phyloP scores from a whole-genome alignment of 2,329 filamentous ascomycete species.

The Alternaria viburni region DNA sequence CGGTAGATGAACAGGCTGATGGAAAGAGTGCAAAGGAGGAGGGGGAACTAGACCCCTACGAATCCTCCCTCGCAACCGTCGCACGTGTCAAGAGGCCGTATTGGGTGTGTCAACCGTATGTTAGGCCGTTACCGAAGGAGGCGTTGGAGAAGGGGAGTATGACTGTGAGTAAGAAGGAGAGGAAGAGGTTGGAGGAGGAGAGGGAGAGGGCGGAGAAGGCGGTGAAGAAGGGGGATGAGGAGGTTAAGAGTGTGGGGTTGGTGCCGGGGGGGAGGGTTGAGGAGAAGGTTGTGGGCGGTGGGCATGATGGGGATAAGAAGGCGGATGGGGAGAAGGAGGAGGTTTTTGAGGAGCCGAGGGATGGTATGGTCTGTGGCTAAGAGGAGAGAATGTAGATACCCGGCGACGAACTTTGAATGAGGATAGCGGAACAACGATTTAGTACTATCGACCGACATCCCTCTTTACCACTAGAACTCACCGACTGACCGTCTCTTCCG shows the following conservation, averaged over 20 bases:
- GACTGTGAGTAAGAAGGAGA: constrained; percentile 72
- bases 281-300: constrained; percentile 54
- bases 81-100: constrained; percentile 79
- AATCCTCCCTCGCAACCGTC: constrained; percentile 70
- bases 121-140: constrained; percentile 85
- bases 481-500: too few species aligned
- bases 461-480: too few species aligned
- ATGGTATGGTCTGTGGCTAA: constrained; percentile 53
- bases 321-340: constrained; percentile 11
- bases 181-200: constrained; percentile 42
- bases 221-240: background rate
- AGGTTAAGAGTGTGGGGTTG: constrained; percentile 28
- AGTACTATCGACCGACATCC: too few species aligned
- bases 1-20: too few species aligned
- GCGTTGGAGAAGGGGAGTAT: constrained; percentile 82
- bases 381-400: background rate
- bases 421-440: too few species aligned
- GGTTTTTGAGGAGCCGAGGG: constrained; percentile 50
- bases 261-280: constrained; percentile 51
- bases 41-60: constrained; percentile 43
- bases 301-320: background rate
- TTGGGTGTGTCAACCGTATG: constrained; percentile 89
- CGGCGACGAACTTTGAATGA: too few species aligned
- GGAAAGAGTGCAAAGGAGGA: background rate
- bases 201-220: constrained; percentile 49